phyloP scores from a whole-genome alignment of 177 flowering plant genomes.

The Vitis hybrid region DNA sequence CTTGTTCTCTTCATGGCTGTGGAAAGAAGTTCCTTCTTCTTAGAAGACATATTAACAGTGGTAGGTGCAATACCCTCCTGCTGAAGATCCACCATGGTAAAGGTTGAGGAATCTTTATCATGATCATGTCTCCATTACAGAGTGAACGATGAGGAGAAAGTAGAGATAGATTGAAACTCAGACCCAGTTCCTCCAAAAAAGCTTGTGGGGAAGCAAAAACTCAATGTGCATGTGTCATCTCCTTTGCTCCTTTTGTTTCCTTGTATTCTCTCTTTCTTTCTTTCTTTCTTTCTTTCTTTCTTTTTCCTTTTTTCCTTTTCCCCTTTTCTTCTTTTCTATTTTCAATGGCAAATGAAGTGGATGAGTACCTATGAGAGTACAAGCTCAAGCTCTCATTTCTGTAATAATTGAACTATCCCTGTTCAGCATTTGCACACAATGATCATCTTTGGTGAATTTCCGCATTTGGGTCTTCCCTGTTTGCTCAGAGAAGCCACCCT shows the following conservation, averaged over 20 bases:
- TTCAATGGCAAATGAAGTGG: neutral
- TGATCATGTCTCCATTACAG: constrained; percentile 22
- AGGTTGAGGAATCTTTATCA: constrained; percentile 17
- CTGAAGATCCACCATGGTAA: constrained; percentile 49
- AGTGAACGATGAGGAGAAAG: constrained; percentile 7
- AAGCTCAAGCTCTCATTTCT: constrained; percentile 12
- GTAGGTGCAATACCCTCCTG: constrained; percentile 27
- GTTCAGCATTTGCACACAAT: constrained; percentile 2
- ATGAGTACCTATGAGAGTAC: neutral
- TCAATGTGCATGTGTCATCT: neutral
- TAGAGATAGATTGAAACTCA: neutral
- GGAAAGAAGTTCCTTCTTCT: constrained; percentile 68
- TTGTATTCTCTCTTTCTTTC: neutral
- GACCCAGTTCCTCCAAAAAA: constrained; percentile 1
- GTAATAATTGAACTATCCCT: constrained; percentile 6
- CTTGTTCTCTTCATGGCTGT: constrained; percentile 84
- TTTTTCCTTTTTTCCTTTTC: neutral
- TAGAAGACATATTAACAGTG: constrained; percentile 38
- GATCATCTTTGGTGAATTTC: constrained; percentile 10
- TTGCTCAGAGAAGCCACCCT: neutral
- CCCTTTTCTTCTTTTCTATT: neutral
- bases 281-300: neutral
- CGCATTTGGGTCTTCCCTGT: constrained; percentile 2
- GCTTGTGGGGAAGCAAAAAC: constrained; percentile 11
- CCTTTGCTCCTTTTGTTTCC: constrained; percentile 18